Evolutionary conservation across 192 early-diverging fungal species (phyloP).

Genomic region (Coemansia biformis): DNA sequence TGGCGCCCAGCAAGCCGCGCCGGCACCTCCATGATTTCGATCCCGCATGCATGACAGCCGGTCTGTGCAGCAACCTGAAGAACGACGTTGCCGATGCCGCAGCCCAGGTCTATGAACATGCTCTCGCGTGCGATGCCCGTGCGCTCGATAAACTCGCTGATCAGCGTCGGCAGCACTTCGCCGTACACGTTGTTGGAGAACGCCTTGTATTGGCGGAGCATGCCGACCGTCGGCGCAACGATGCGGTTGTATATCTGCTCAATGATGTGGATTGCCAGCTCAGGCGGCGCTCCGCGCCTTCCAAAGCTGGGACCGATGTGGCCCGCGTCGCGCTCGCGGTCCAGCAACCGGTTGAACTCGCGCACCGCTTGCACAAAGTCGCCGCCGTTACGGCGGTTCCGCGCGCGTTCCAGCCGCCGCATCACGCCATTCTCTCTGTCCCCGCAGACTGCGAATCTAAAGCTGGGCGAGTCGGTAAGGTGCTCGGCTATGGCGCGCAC

Average conservation of each 20-base stretch:
- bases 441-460: conserved; percentile 57
- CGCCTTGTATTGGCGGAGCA: conserved; percentile 73
- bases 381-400: conserved; percentile 59
- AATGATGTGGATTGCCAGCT: conserved; percentile 76
- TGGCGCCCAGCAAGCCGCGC: conserved; percentile 72
- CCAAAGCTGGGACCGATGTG: conserved; percentile 18
- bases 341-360: conserved; percentile 66
- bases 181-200: conserved; percentile 97
- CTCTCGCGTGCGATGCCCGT: conserved; percentile 59
- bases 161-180: conserved; percentile 80
- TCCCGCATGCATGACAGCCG: conserved; percentile 74
- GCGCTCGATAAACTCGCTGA: conserved; percentile 75
- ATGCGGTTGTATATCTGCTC: conserved; percentile 86
- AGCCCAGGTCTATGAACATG: conserved; percentile 89
- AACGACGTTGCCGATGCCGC: conserved; percentile 95
- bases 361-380: conserved; percentile 66
- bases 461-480: conserved; percentile 47
- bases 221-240: conserved; percentile 69
- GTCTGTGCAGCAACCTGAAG: conserved; percentile 90
- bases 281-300: conserved; percentile 49
- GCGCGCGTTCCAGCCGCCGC: conserved; percentile 71
- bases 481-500: conserved; percentile 61
- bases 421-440: conserved; percentile 59
- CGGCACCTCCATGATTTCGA: conserved; percentile 90
- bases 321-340: conserved; percentile 29